A percentile compares a stretch with the other conserved stretches of the same genome.
These are phyloP conservation scores for Mrakia gelida DNA, from an alignment of 768 basidiomycete species.

Conservation along the genomic window DNA sequence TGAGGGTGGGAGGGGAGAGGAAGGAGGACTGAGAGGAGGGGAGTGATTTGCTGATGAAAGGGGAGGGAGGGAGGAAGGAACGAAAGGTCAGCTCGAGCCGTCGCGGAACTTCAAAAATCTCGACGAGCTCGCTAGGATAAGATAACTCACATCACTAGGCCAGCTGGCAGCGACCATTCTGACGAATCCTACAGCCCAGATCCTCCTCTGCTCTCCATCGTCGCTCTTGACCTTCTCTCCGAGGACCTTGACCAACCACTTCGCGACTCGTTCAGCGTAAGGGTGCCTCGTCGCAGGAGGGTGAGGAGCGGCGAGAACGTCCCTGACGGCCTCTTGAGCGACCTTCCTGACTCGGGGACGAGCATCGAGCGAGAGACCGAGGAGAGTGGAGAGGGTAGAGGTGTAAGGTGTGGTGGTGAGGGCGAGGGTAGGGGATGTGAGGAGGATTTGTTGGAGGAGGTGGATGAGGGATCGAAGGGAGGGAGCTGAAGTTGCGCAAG, in stretches of 20 bases:
- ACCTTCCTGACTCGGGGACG: constrained; percentile 91
- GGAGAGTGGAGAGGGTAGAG: constrained; percentile 76
- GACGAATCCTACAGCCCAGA: constrained; percentile 51
- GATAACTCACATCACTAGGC: constrained; percentile 50
- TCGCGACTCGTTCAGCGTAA: constrained; percentile 72
- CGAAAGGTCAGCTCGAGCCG: neutral
- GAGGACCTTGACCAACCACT: constrained; percentile 69
- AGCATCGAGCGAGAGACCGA: constrained; percentile 77
- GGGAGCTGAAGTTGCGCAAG: constrained; percentile 41
- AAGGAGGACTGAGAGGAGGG: constrained; percentile 67
- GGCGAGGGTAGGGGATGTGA: constrained; percentile 56
- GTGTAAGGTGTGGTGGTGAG: constrained; percentile 57
- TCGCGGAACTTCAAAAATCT: constrained; percentile 47
- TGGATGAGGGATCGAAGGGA: constrained; percentile 76
- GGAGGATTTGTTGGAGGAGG: constrained; percentile 64
- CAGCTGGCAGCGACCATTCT: constrained; percentile 50
- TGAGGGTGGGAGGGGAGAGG: constrained; percentile 73
- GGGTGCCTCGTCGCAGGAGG: constrained; percentile 73
- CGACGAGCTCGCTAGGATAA: constrained; percentile 37
- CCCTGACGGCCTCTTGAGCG: constrained; percentile 77
- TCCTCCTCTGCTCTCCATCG: constrained; percentile 61
- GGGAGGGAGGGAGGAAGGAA: neutral
- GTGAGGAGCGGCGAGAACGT: constrained; percentile 70
- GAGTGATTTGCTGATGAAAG: constrained; percentile 59
- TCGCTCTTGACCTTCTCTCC: constrained; percentile 61